Base-by-base conservation (phyloP, 2,329 filamentous ascomycete species). In the Scedosporium aurantiacum region DNA sequence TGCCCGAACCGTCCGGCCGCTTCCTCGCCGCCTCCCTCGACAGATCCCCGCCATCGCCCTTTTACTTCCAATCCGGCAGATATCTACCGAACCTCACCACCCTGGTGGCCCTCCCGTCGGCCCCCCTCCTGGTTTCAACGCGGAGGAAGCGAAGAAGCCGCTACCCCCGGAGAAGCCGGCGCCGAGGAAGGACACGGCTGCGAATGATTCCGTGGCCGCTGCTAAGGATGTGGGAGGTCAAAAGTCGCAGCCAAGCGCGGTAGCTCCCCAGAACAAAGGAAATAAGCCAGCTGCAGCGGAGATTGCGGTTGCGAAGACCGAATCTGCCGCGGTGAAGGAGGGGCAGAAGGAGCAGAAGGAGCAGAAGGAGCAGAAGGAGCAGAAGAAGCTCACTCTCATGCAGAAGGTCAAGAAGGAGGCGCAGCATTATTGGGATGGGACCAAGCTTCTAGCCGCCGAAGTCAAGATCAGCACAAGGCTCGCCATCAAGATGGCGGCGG, bases 371-470 rank as follows among this genome's bases (percentile, higher is more conserved):
- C 88, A 89, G 73, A 86, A 89, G 64, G 82, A 87, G 68, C 21
- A 60, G 58, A 91, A 92, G 78, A 97, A 96, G 72, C 76, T 96
- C 75, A 96, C 92, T 0, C 58, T 97, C 1, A 88, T 85, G 74
- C 90, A 97, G 73, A 96, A 92, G 77, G 86, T 99, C 70, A 99
- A 96, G 82, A 92, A 95, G 74, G 94, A 99, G 75, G 82, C 81
- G 14, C 85, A 87, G 64, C 94, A 99, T 74, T 99, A 99, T 78
- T 97, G 94, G 93, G 94, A 99, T 75, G 94, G 94, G 63, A 97
- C 91, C 28, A 99, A 99, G 76, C 80, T 99, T 69, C 79, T 99
- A 67, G 92, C 88, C 23, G 89, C 91, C 1, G 94, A 99, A 76
- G 86, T 97, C 71, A 90, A 80, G 75, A 99, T 99, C 72, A 97